Base-by-base conservation (phyloP, 192 early-diverging fungal genomes). In the Coemansia sp. region DNA sequence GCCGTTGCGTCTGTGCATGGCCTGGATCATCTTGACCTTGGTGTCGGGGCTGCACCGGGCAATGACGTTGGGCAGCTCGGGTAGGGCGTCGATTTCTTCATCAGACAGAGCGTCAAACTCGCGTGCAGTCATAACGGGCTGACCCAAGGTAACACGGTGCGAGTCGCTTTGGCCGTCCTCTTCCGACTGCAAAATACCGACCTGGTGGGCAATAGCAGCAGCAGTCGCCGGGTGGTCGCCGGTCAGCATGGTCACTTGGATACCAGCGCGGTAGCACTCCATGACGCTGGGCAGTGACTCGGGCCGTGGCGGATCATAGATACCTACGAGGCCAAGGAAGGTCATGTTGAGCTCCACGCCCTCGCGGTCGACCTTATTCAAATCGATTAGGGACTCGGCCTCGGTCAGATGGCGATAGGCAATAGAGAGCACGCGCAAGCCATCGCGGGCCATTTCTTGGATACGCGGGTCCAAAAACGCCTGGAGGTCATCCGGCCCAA, bases 21-120 rank as follows among this genome's bases (percentile, higher is more conserved):
- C 93, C 69, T 90, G 87, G 60, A 98, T 94, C 83, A 98, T 96
- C 75, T 98, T 97, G 65, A 96, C 88, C 80, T 98, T 98, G 76
- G 94, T 96, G 67, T 98, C 95, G 16, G 96, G 96, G 63, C 85
- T 86, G 82, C 94, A 94, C 56, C 95, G 88, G 1, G 95, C 94
- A 86, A 98, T 93, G 18, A 98, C 94, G 10, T 88, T 83, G 35
- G 95, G 94, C 35, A 95, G 89, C 26, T 93, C 88, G 0, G 72
- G 75, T 31, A 95, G 76, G n/a, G 81, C 80, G 18, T 93, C 91
- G 37, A 98, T 85, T 16, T 91, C 79, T 10, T 92, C 90, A 48
- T 95, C 93, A 0, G 91, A 85, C 62, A 96, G 65, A 37, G 88
- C 62, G 75, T 98, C 96, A 51, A 98, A 88, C 67, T 95, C 88